phyloP scores from a whole-genome alignment of 805 yeast genomes.

The Kodamaea neixiangensis region DNA sequence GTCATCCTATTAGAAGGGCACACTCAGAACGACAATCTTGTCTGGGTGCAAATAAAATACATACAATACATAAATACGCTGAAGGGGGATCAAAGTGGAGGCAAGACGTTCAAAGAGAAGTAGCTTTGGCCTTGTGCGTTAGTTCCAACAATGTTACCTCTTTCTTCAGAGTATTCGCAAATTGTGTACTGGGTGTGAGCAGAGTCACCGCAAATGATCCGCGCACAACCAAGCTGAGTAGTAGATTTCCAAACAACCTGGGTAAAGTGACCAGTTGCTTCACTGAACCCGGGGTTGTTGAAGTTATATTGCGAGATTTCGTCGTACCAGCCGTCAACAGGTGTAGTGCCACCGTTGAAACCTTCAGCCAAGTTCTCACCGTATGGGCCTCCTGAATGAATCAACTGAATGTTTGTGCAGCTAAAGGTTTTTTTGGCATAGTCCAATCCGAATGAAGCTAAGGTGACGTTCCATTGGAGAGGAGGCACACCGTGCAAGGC shows the following conservation, averaged over 20 bases:
- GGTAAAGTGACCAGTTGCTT: conserved; percentile 36
- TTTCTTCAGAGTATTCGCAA: conserved; percentile 59
- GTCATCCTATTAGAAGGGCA: background rate
- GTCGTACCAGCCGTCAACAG: conserved; percentile 40
- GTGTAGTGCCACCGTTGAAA: conserved; percentile 31
- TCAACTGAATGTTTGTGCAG: conserved; percentile 32
- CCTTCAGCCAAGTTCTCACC: conserved; percentile 46
- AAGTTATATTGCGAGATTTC: conserved; percentile 34
- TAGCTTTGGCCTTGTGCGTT: conserved; percentile 33
- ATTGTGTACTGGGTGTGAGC: conserved; percentile 60
- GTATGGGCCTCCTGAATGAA: conserved; percentile 37
- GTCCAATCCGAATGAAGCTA: conserved; percentile 32
- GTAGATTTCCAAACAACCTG: conserved; percentile 40
- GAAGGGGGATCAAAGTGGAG: conserved; percentile 11
- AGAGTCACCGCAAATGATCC: conserved; percentile 41
- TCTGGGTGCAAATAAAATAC: conserved; percentile 2
- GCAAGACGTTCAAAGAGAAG: conserved; percentile 47
- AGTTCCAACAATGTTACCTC: conserved; percentile 52
- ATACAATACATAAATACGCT: background rate
- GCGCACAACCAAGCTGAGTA: conserved; percentile 37
- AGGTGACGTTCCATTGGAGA: conserved; percentile 32
- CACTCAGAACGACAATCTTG: background rate
- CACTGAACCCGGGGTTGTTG: conserved; percentile 17
- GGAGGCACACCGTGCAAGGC: conserved; percentile 28
- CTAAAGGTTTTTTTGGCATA: conserved; percentile 30